These are phyloP conservation scores for Xylaria palmicola DNA, from an alignment of 495 filamentous ascomycete species.

Conservation along the genomic window DNA sequence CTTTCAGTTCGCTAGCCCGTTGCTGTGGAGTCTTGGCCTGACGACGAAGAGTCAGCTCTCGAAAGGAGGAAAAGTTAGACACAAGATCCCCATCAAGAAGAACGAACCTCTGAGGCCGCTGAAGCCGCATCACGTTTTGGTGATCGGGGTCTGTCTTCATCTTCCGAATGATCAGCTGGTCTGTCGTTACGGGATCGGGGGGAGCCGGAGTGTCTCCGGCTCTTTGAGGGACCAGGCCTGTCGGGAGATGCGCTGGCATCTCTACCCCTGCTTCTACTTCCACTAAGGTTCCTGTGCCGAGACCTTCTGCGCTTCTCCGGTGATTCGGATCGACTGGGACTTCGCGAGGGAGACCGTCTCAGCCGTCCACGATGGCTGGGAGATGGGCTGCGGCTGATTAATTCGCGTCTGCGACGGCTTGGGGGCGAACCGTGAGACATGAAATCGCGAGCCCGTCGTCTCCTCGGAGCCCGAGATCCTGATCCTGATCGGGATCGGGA, in stretches of 20 bases:
- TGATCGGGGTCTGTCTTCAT: slow-evolving; percentile 51
- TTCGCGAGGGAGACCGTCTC: slow-evolving; percentile 42
- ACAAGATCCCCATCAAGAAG: slow-evolving; percentile 30
- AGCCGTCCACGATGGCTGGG: slow-evolving; percentile 38
- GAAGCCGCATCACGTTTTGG: slow-evolving; percentile 30
- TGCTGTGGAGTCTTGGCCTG: slow-evolving; percentile 44
- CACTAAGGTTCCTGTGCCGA: slow-evolving; percentile 19
- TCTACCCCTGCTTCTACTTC: slow-evolving; percentile 18
- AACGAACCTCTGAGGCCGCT: slow-evolving; percentile 42
- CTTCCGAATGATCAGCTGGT: slow-evolving; percentile 63
- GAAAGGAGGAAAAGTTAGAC: slow-evolving; percentile 16
- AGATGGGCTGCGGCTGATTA: slow-evolving; percentile 41
- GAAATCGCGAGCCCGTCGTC: slow-evolving; percentile 40
- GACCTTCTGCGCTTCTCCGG: slow-evolving; percentile 33
- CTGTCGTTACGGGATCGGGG: slow-evolving; percentile 41
- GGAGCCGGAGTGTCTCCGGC: slow-evolving; percentile 37
- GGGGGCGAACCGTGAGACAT: slow-evolving; percentile 42
- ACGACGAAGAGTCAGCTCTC: slow-evolving; percentile 31
- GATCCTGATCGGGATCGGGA: slow-evolving; percentile 17
- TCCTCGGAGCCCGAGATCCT: slow-evolving; percentile 30
- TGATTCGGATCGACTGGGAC: slow-evolving; percentile 37
- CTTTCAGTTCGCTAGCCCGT: slow-evolving; percentile 57
- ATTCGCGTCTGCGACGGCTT: slow-evolving; percentile 34
- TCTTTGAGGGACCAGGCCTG: slow-evolving; percentile 40
- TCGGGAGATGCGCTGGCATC: slow-evolving; percentile 12